Percentiles rank a stretch among this genome's conserved stretches.
Evolutionary conservation across 371 early-diverging fungal genomes (phyloP).

Genomic region (Mortierella sp.): DNA sequence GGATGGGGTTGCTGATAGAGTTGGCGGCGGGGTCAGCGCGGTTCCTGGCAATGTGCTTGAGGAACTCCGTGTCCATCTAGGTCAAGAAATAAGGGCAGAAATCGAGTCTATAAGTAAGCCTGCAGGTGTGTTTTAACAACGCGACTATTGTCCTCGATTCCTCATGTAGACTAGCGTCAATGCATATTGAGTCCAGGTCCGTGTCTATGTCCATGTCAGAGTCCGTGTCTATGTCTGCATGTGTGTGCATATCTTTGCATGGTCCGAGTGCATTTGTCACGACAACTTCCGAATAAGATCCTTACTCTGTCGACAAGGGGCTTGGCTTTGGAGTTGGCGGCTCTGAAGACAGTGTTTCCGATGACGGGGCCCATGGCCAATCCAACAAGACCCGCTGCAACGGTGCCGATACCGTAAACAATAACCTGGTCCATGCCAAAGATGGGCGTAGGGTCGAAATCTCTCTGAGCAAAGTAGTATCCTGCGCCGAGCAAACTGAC

Average conservation of each 20-base stretch:
- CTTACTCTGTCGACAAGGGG: conserved; percentile 69
- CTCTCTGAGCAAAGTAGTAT: conserved; percentile 79
- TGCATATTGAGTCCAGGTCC: background rate
- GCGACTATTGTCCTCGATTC: background rate
- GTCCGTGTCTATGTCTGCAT: background rate
- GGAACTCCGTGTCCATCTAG: conserved; percentile 83
- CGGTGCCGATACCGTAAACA: conserved; percentile 73
- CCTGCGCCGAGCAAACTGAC: conserved; percentile 72
- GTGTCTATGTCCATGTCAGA: background rate
- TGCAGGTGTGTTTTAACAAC: no score
- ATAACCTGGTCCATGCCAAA: conserved; percentile 86
- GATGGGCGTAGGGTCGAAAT: conserved; percentile 84
- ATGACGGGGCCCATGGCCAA: conserved; percentile 78
- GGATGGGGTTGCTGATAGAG: conserved; percentile 85
- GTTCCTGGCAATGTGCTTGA: conserved; percentile 82
- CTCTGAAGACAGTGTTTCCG: conserved; percentile 75
- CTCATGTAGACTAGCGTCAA: background rate
- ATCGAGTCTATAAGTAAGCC: no score
- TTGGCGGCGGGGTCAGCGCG: conserved; percentile 84
- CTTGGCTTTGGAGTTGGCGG: conserved; percentile 68
- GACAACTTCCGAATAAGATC: background rate
- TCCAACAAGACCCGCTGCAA: conserved; percentile 76
- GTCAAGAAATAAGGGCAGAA: background rate
- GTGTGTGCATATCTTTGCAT: background rate
- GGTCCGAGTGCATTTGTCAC: background rate